These are phyloP conservation scores for Blastomyces gilchristii DNA, from an alignment of 2,329 filamentous ascomycete genomes.

Conservation along the genomic window DNA sequence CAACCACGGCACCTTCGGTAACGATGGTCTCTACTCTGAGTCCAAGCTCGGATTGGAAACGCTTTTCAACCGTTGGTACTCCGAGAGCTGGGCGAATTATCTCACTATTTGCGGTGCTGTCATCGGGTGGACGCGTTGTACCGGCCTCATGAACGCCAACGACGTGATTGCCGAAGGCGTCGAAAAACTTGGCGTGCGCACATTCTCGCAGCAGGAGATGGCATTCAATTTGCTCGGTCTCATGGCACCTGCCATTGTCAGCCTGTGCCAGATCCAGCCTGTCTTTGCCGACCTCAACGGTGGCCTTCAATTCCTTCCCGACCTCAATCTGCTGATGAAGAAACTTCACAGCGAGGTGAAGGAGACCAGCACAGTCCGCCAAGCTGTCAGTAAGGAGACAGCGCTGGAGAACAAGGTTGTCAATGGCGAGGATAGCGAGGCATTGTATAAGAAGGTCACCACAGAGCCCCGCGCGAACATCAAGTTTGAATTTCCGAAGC, in stretches of 20 bases:
- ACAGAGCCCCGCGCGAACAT: conserved; percentile 93
- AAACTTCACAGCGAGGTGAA: conserved; percentile 88
- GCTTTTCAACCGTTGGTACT: conserved; percentile 96
- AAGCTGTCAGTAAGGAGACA: conserved; percentile 89
- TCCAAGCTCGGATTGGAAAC: conserved; percentile 96
- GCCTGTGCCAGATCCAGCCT: conserved; percentile 89
- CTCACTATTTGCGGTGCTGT: conserved; percentile 96
- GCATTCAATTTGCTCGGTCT: conserved; percentile 95
- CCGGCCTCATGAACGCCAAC: conserved; percentile 94
- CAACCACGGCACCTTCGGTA: conserved; percentile 97
- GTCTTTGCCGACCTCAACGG: conserved; percentile 97
- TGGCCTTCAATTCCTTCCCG: conserved; percentile 92
- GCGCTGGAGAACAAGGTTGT: conserved; percentile 95
- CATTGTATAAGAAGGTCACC: conserved; percentile 86
- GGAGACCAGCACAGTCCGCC: conserved; percentile 86
- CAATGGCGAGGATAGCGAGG: conserved; percentile 86
- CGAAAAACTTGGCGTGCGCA: conserved; percentile 91
- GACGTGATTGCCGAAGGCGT: conserved; percentile 96
- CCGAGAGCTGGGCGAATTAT: conserved; percentile 93
- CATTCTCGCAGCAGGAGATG: conserved; percentile 99
- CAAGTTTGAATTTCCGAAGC: conserved; percentile 86
- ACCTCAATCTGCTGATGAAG: conserved; percentile 89
- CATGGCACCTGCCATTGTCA: conserved; percentile 87
- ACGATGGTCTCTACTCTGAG: conserved; percentile 94
- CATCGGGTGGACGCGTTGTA: conserved; percentile 98